Base-by-base conservation (phyloP, 192 early-diverging fungal species). In the Backusella macrospora region DNA sequence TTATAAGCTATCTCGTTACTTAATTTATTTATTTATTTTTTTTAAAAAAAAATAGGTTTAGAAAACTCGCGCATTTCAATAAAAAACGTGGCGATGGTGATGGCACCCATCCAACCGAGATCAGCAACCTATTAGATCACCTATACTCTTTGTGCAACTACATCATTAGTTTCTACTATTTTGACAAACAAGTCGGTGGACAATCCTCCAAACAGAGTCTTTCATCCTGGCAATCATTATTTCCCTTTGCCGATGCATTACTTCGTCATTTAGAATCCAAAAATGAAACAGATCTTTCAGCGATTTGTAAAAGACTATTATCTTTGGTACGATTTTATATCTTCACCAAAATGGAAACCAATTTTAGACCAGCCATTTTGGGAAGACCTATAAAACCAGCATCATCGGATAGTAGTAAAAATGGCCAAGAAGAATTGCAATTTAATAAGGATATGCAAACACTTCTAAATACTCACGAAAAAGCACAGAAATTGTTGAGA, bases 311-410 rank as follows among this genome's bases (percentile, higher is more conserved):
- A 21, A 21, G 75, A 43, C 5, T 76, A 37, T 26, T 46, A 5
- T 59, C 75, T n/a, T 13, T 76, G 23, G 69, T 65, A 13, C 69
- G 52, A n/a, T 76, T 76, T 47, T 71, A 76, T 39, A 21, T 62
- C 0, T 71, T 52, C 34, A 71, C 39, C 4, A 59, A 69, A 9
- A 65, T 65, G 42, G 73, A 74, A 42, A 18, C 8, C 1, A 16
- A 16, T 47, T 10, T 65, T 6, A 64, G 73, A 15, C 65, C 44
- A 1, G 21, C 34, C 1, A 6, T 74, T 9, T 8, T n/a, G 0
- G 38, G 18, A 7, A 37, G 40, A 21, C 16, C 40, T 59, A 23
- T 23, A 3, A 23, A 59, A 26, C 29, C 29, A 34, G 26, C 21
- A 26, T 26, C 21, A 26, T 26, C 21, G 2, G 52, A 59, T 5